These are phyloP conservation scores for Penicillium sp. DNA, from an alignment of 2,329 filamentous ascomycete genomes.

Conservation along the genomic window DNA sequence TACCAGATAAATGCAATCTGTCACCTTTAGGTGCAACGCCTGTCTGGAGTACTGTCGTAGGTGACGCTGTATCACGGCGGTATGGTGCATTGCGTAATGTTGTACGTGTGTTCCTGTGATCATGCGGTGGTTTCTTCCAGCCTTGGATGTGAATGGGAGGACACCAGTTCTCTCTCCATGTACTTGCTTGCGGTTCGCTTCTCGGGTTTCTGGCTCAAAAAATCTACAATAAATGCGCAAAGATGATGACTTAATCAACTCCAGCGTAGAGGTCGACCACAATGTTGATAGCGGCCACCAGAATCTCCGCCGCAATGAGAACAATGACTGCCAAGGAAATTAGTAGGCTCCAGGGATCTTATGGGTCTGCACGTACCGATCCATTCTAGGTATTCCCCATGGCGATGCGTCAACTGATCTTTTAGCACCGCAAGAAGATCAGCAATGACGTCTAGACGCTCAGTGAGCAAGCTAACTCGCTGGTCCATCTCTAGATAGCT, in stretches of 20 bases:
- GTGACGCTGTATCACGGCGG: neutral
- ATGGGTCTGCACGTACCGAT: conserved; percentile 62
- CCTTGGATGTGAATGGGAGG: neutral
- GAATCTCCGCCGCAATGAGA: conserved; percentile 91
- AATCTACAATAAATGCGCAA: neutral
- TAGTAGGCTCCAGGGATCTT: conserved; percentile 14
- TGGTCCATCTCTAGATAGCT: conserved; percentile 99
- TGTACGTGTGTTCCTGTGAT: neutral
- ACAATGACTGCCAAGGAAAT: conserved; percentile 71
- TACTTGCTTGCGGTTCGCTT: neutral
- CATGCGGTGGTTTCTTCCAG: neutral
- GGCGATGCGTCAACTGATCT: conserved; percentile 91
- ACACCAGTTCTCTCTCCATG: neutral
- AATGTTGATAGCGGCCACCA: conserved; percentile 92
- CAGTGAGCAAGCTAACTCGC: conserved; percentile 83
- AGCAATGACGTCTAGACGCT: conserved; percentile 88
- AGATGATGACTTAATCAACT: conserved; percentile 50
- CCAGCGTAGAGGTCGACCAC: conserved; percentile 87
- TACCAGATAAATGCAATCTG: neutral
- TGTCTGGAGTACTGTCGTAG: neutral
- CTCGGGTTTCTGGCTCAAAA: neutral
- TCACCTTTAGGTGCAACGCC: neutral
- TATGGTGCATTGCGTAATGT: neutral
- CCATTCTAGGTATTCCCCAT: conserved; percentile 88
- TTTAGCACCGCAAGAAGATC: conserved; percentile 92